These are phyloP conservation scores for Cryptococcus sp. DNA, from an alignment of 1,284 basidiomycete species.

Conservation along the genomic window DNA sequence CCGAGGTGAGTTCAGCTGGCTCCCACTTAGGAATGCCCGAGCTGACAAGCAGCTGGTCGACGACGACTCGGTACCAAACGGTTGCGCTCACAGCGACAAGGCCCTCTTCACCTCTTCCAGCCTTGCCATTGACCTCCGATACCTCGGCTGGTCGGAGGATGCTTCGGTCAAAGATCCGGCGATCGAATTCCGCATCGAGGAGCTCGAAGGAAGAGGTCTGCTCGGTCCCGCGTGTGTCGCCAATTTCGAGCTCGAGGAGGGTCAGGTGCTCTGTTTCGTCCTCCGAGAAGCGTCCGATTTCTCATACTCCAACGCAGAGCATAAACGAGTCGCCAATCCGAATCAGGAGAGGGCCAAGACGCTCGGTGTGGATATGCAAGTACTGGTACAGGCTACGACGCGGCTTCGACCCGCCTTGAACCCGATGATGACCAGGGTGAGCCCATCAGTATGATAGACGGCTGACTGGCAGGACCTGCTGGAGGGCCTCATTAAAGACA, in stretches of 20 bases:
- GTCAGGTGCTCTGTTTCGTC: conserved; percentile 78
- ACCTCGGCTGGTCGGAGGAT: conserved; percentile 50
- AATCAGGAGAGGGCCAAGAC: conserved; percentile 42
- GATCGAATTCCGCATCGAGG: conserved; percentile 52
- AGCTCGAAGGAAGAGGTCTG: conserved; percentile 31
- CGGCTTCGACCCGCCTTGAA: conserved; percentile 55
- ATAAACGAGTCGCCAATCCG: conserved; percentile 35
- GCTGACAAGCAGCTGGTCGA: conserved; percentile 34
- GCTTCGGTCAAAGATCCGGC: conserved; percentile 53
- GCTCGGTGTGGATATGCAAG: conserved; percentile 53
- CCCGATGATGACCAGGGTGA: conserved; percentile 59
- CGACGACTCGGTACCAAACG: conserved; percentile 50
- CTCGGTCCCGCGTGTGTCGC: conserved; percentile 34
- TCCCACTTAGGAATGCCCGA: too few relatives aligned
- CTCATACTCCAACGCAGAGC: conserved; percentile 27
- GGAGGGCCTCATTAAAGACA: conserved; percentile 47
- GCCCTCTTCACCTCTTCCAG: conserved; percentile 61
- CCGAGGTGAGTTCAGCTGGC: conserved; percentile 45
- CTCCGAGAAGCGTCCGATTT: conserved; percentile 54
- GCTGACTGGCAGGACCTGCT: conserved; percentile 19
- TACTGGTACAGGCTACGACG: conserved; percentile 52
- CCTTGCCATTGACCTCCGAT: conserved; percentile 69
- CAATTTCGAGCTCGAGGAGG: conserved; percentile 62
- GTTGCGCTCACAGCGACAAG: conserved; percentile 53
- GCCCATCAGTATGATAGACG: conserved; percentile 6